A percentile compares a stretch with the other conserved stretches of the same genome.
Conservation (phyloP, 768 basidiomycete species). For the Lanmaoa pseudosensibilis region DNA sequence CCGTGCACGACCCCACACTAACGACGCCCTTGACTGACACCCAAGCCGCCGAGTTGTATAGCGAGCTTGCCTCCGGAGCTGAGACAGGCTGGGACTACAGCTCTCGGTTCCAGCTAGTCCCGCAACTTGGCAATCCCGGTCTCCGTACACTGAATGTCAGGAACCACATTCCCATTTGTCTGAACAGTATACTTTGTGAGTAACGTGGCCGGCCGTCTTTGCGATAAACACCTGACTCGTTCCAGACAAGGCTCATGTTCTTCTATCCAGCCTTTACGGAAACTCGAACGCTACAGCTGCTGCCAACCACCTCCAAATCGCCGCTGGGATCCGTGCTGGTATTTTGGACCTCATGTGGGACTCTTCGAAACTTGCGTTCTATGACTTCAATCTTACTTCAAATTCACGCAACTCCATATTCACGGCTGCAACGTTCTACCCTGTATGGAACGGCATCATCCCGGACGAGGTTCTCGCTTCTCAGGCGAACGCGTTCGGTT, state of each 20-base stretch:
- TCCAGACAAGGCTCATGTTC: slow-evolving; percentile 62
- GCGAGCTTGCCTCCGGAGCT: slow-evolving; percentile 85
- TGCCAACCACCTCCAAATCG: slow-evolving; percentile 52
- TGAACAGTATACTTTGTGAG: slow-evolving; percentile 86
- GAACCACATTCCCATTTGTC: slow-evolving; percentile 67
- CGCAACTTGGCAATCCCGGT: slow-evolving; percentile 46
- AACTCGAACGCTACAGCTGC: slow-evolving; percentile 44
- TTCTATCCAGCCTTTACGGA: slow-evolving; percentile 62
- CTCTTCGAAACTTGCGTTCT: slow-evolving; percentile 76
- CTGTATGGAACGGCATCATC: slow-evolving; percentile 84
- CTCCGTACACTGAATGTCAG: slow-evolving; percentile 72
- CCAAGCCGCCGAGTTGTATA: slow-evolving; percentile 66
- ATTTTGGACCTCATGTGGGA: slow-evolving; percentile 91
- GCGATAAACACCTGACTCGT: slow-evolving; percentile 1
- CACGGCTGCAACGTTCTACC: slow-evolving; percentile 78
- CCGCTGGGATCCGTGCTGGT: slow-evolving; percentile 58
- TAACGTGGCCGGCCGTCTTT: slow-evolving; percentile 4
- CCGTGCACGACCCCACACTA: slow-evolving; percentile 65
- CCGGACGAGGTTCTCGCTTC: slow-evolving; percentile 65
- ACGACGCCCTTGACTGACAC: slow-evolving; percentile 57
- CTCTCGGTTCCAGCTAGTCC: slow-evolving; percentile 42
- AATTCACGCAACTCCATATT: slow-evolving; percentile 65
- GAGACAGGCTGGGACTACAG: slow-evolving; percentile 63
- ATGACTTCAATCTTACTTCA: slow-evolving; percentile 81
- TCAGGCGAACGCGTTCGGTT: slow-evolving; percentile 60